Conservation (phyloP, 805 yeast genomes). For the Starmerella bacillaris region DNA sequence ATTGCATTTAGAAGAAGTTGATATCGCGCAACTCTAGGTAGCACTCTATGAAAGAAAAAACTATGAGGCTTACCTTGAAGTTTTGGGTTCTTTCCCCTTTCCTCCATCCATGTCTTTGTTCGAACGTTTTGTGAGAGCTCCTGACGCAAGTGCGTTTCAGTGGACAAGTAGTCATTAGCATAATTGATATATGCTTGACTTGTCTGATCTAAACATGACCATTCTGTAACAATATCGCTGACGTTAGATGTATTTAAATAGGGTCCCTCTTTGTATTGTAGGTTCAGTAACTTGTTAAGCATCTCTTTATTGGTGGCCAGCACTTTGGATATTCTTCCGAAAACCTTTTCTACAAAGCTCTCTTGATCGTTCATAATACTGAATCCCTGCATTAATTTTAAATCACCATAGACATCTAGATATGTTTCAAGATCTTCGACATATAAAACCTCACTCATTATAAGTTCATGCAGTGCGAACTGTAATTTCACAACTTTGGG, state of each 20-base stretch:
- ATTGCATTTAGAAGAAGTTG: conserved; percentile 48
- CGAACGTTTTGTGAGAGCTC: conserved; percentile 25
- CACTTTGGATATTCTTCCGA: conserved; percentile 38
- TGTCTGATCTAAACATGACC: conserved; percentile 38
- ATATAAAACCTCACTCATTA: conserved; percentile 52
- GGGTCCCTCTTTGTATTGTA: conserved; percentile 46
- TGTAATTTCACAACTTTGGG: conserved; percentile 35
- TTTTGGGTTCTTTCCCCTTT: conserved; percentile 32
- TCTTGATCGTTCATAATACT: conserved; percentile 32
- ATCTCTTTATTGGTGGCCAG: conserved; percentile 38
- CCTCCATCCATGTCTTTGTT: conserved; percentile 41
- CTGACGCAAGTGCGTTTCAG: conserved; percentile 30
- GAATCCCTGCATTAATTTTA: conserved; percentile 12
- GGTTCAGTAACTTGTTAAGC: conserved; percentile 38
- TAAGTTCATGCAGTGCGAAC: conserved; percentile 56
- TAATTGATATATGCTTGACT: conserved; percentile 37
- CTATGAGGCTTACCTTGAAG: conserved; percentile 25
- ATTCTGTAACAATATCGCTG: conserved; percentile 38
- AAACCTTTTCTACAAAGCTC: conserved; percentile 42
- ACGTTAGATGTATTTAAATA: conserved; percentile 27
- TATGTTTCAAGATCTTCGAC: conserved; percentile 50
- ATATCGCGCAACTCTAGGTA: conserved; percentile 37
- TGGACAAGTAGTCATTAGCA: conserved; percentile 28
- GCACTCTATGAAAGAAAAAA: conserved; percentile 39
- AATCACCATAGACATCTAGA: conserved; percentile 36